Base-by-base conservation (phyloP, 1,139 yeast genomes). In the Yamadazyma aaseri region DNA sequence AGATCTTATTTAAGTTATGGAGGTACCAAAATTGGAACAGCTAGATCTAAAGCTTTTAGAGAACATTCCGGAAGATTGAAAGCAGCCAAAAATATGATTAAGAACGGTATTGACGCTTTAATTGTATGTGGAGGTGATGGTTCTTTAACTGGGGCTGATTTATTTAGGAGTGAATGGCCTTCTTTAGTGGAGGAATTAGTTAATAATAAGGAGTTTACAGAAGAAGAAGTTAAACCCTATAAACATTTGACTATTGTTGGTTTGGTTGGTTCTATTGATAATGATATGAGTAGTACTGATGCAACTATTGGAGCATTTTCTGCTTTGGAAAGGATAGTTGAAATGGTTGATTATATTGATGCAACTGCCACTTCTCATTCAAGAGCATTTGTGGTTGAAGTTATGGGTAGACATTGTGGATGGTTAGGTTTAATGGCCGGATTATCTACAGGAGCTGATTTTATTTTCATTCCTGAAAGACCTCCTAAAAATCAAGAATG, bases 331-430 rank as follows among this genome's bases (percentile, higher is more conserved):
- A 67, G 94, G 55, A 84, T 84, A 44, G 77, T 86, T 54, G 80
- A 80, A 55, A 81, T 84, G 62, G 81, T 84, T 39, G 94, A 84
- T 59, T 83, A 80, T 55, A 84, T 84, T 41, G 92, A 83, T 56
- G 92, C 90, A 29, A 84, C 94, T 24, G 94, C 94, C 21, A 80
- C 79, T 38, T 82, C 90, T 1, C 94, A 84, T 57, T 82, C 87
- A 18, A 67, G 94, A 55, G 94, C 94, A 6, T 84, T 84, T 53
- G 89, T 84, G 26, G 80, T 84, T 29, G 94, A 84, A 59, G 94
- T 84, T n/a, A 84, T 84, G 94, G 94, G 94, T 41, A 73, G 94
- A 59, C 92, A 84, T 52, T 84, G 94, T 67, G 94, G 94, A 46
- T 84, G 94, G 94, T 71, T 84, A 45, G 92, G 86, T 1, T 63